Conservation (phyloP, 2,329 filamentous ascomycete species). For the Diaporthe ilicicola region DNA sequence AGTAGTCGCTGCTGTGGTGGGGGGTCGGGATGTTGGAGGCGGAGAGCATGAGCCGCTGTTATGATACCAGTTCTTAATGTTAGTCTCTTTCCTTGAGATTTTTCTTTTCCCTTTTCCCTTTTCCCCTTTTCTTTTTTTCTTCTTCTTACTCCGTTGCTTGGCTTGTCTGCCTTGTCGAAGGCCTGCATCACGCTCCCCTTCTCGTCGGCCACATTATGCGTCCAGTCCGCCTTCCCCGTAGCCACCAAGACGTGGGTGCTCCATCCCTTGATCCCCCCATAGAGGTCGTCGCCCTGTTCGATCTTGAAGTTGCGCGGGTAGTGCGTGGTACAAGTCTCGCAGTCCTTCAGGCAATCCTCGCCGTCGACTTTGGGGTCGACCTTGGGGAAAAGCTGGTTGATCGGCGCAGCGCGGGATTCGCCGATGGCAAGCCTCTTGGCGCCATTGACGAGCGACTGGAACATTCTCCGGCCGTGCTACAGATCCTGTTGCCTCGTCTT, state of each 20-base stretch:
- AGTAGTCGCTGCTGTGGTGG: constrained; percentile 68
- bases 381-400: constrained; percentile 71
- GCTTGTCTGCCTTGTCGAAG: constrained; percentile 65
- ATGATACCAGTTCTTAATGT: background rate
- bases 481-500: background rate
- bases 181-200: constrained; percentile 86
- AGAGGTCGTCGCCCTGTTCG: constrained; percentile 80
- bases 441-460: constrained; percentile 50
- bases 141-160: constrained; percentile 72
- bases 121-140: no score
- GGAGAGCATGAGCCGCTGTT: constrained; percentile 84
- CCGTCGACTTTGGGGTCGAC: constrained; percentile 83
- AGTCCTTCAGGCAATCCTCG: constrained; percentile 89
- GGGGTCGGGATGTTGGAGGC: constrained; percentile 91
- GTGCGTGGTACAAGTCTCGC: constrained; percentile 78
- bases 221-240: constrained; percentile 97
- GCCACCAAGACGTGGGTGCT: constrained; percentile 89
- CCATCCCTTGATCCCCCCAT: constrained; percentile 87
- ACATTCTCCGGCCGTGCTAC: constrained; percentile 25
- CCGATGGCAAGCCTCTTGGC: constrained; percentile 46
- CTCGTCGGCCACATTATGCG: constrained; percentile 87
- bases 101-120: no score
- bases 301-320: constrained; percentile 79
- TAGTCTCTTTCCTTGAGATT: no score
- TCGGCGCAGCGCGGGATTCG: constrained; percentile 36